Conservation (phyloP, 768 basidiomycete genomes). For the Kwoniella newhampshirensis region DNA sequence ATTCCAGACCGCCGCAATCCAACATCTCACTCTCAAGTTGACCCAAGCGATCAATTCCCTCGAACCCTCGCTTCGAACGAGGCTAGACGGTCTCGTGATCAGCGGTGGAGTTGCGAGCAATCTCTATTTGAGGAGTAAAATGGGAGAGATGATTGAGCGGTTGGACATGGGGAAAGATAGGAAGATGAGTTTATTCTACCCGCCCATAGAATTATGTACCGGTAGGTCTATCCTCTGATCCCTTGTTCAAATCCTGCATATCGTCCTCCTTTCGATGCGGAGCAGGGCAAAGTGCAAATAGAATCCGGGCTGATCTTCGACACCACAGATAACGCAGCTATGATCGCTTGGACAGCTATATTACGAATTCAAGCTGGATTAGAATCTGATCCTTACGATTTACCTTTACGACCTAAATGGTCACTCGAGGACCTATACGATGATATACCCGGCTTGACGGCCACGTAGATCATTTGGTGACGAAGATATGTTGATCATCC, state of each 20-base stretch:
- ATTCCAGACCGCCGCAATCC: slow-evolving; percentile 71
- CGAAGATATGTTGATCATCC: too few species aligned
- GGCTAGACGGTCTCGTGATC: slow-evolving; percentile 63
- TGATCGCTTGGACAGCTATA: slow-evolving; percentile 94
- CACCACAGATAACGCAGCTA: slow-evolving; percentile 81
- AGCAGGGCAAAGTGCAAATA: too few species aligned
- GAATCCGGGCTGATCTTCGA: slow-evolving; percentile 10
- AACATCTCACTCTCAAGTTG: slow-evolving; percentile 75
- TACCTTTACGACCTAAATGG: slow-evolving; percentile 72
- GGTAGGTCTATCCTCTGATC: slow-evolving; percentile 58
- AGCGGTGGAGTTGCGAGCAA: slow-evolving; percentile 97
- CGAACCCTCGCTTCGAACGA: background rate
- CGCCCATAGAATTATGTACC: slow-evolving; percentile 76
- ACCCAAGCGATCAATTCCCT: slow-evolving; percentile 56
- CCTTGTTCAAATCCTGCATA: too few species aligned
- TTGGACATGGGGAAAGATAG: background rate
- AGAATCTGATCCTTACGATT: slow-evolving; percentile 61
- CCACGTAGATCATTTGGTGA: too few species aligned
- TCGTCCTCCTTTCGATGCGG: too few species aligned
- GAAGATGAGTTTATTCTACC: slow-evolving; percentile 62
- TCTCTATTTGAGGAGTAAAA: slow-evolving; percentile 56
- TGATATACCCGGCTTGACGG: slow-evolving; percentile 4
- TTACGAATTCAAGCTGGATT: slow-evolving; percentile 68
- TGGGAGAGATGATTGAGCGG: slow-evolving; percentile 33
- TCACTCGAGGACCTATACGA: slow-evolving; percentile 63